phyloP scores from a whole-genome alignment of 768 basidiomycete species.

The Kwoniella sp. region DNA sequence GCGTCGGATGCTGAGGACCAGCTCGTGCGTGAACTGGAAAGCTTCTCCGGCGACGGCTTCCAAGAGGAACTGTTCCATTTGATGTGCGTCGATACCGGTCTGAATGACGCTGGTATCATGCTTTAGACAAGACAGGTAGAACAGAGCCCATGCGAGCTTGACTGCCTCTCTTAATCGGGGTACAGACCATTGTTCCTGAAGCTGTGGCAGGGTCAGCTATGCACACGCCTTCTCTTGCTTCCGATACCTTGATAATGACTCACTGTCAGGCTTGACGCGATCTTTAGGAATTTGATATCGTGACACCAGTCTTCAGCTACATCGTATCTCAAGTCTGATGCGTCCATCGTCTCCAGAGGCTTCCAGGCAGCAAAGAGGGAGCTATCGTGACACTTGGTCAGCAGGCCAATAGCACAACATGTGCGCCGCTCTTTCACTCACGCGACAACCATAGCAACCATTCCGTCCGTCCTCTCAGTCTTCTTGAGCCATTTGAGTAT shows the following conservation, averaged over 20 bases:
- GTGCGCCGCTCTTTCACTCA: slow-evolving; percentile 29
- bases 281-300: slow-evolving; percentile 43
- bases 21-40: slow-evolving; percentile 35
- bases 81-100: slow-evolving; percentile 39
- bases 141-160: slow-evolving; percentile 41
- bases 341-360: slow-evolving; percentile 33
- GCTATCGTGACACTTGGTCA: slow-evolving; percentile 7
- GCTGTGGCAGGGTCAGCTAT: slow-evolving; percentile 24
- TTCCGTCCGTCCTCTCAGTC: slow-evolving; percentile 33
- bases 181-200: slow-evolving; percentile 44
- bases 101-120: slow-evolving; percentile 33
- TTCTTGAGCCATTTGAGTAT: slow-evolving; percentile 50
- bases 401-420: neutral
- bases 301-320: slow-evolving; percentile 35
- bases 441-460: slow-evolving; percentile 33
- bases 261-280: slow-evolving; percentile 42
- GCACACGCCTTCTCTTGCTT: neutral
- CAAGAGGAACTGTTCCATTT: slow-evolving; percentile 37
- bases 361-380: slow-evolving; percentile 30
- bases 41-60: slow-evolving; percentile 43
- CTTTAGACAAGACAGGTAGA: slow-evolving; percentile 35
- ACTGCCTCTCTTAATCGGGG: slow-evolving; percentile 38
- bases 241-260: slow-evolving; percentile 11
- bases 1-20: slow-evolving; percentile 28
- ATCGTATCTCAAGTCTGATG: slow-evolving; percentile 30